These are phyloP conservation scores for Mallotus nudiflorus DNA, from an alignment of 345 rosid species.

Conservation along the genomic window DNA sequence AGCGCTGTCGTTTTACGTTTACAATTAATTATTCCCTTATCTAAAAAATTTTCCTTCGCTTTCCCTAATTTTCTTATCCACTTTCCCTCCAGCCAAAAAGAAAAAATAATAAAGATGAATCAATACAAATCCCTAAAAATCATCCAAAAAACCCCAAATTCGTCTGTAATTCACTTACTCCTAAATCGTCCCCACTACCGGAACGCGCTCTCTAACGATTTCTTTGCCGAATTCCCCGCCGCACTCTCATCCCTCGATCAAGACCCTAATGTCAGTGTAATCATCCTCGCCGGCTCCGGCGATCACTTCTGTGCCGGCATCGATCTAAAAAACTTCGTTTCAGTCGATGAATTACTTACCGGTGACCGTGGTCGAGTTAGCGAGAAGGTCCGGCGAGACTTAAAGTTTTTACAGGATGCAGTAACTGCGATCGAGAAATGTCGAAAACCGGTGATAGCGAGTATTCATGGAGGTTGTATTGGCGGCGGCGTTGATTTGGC, in stretches of 20 bases:
- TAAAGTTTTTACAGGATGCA: conserved; percentile 66
- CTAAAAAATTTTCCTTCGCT: not conserved
- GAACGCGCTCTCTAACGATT: conserved; percentile 68
- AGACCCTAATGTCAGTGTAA: conserved; percentile 49
- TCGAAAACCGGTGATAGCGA: conserved; percentile 77
- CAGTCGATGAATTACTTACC: conserved; percentile 10
- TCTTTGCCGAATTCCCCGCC: conserved; percentile 64
- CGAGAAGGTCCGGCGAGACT: conserved; percentile 53
- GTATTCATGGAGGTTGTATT: conserved; percentile 71
- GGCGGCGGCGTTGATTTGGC: conserved; percentile 70
- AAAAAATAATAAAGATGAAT: conserved; percentile 14
- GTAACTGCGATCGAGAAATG: conserved; percentile 74
- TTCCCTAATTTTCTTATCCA: not conserved
- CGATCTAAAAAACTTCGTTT: conserved; percentile 48
- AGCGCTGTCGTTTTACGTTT: not conserved
- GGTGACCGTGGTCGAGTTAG: conserved; percentile 52
- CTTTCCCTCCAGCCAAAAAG: not conserved
- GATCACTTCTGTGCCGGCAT: conserved; percentile 82
- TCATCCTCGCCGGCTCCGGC: conserved; percentile 67
- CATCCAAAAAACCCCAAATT: conserved; percentile 30
- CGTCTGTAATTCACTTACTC: conserved; percentile 52
- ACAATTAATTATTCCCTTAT: not conserved
- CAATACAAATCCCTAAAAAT: conserved; percentile 54
- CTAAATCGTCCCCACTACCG: conserved; percentile 59
- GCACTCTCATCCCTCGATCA: conserved; percentile 64